phyloP scores from a whole-genome alignment of 1,284 basidiomycete genomes.

The Trichosporon ovoides region DNA sequence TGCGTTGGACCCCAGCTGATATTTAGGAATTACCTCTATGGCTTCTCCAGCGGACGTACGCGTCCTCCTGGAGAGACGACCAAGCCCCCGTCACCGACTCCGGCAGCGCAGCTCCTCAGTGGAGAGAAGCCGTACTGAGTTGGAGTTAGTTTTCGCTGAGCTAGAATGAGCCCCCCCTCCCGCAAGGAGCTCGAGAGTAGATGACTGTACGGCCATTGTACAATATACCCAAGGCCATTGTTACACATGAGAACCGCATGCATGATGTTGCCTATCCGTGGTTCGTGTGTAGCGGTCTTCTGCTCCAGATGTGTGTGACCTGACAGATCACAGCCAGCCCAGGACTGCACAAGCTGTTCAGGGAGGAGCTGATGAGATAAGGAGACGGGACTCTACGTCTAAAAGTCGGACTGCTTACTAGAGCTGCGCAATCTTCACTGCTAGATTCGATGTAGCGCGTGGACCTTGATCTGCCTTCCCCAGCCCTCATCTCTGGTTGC shows the following conservation, averaged over 20 bases:
- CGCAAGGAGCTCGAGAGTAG: background rate
- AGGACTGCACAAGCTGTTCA: too few relatives aligned
- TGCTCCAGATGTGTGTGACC: too few relatives aligned
- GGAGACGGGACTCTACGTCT: too few relatives aligned
- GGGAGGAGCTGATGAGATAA: too few relatives aligned
- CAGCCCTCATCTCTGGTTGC: too few relatives aligned
- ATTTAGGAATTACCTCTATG: slow-evolving; percentile 46
- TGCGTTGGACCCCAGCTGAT: background rate
- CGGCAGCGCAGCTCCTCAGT: slow-evolving; percentile 19
- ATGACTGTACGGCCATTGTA: slow-evolving; percentile 4
- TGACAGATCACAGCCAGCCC: too few relatives aligned
- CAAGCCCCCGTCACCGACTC: slow-evolving; percentile 23
- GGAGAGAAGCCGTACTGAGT: slow-evolving; percentile 21
- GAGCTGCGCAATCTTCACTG: too few relatives aligned
- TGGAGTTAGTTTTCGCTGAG: background rate
- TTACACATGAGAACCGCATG: slow-evolving; percentile 11
- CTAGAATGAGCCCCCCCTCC: background rate
- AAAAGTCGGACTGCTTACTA: too few relatives aligned
- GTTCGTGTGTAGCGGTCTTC: too few relatives aligned
- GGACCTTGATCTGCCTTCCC: too few relatives aligned
- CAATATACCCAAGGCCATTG: slow-evolving; percentile 6
- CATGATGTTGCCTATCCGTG: slow-evolving; percentile 2
- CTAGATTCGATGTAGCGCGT: too few relatives aligned
- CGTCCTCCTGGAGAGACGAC: slow-evolving; percentile 16
- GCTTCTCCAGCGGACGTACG: slow-evolving; percentile 30